Base-by-base conservation (phyloP, 2,329 filamentous ascomycete species). In the Talaromyces pinophilus region DNA sequence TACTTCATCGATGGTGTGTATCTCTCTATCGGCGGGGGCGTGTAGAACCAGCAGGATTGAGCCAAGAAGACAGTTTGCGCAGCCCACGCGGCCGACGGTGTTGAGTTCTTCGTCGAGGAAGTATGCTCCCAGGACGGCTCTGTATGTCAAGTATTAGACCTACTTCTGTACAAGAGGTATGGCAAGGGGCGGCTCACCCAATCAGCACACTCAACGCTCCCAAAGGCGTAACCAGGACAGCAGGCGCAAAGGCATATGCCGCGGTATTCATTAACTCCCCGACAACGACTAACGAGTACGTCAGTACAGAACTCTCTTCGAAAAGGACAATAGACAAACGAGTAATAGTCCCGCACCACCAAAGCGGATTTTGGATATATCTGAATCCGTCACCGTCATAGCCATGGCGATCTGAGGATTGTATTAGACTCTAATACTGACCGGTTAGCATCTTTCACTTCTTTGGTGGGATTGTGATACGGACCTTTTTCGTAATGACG, bases 251-350 rank as follows among this genome's bases (percentile, higher is more conserved):
- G 4, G 65, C 65, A 60, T 66, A 66, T 5, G 65, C 65, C 10
- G 60, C 60, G n/a, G 65, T 66, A 35, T 66, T 66, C 65, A 66
- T 63, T 17, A 66, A 46, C 63, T 66, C 65, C 6, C 65, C 65
- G n/a, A 52, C 42, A 7, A 66, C 65, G 19, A 66, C 65, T 66
- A 11, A 1, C 13, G 22, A 60, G 22, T 28, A 40, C 22, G 17
- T 60, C 4, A 60, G 38, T 17, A 44, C 19, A 25, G 25, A 25
- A 25, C 25, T 25, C 25, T 25, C 25, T 25, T 25, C 25, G 3
- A 25, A 25, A 25, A 25, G 17, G 19, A 46, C 7, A 19, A 5
- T 4, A 13, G 22, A 54, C 65, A 33, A 60, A 66, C 65, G 65
- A 52, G 65, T 66, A 13, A 63, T 62, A 11, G 65, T 66, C 40